phyloP scores from a whole-genome alignment of 768 basidiomycete species.

The Tylopilus rubrobrunneus region DNA sequence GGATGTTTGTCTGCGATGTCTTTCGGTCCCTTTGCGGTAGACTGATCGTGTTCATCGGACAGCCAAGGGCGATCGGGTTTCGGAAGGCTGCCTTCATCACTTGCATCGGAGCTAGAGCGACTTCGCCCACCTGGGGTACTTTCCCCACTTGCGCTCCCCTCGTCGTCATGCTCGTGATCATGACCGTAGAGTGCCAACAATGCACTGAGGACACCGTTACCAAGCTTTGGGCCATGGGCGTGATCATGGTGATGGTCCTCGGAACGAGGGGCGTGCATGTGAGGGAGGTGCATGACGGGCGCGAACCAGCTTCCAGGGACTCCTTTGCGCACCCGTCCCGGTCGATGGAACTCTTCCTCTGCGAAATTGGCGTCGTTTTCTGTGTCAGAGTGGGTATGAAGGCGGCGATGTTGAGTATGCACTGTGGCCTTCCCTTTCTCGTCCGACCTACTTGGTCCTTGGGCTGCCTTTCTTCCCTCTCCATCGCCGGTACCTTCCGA shows the following conservation, averaged over 20 bases:
- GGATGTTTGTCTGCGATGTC: not conserved
- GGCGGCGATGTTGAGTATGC: not conserved
- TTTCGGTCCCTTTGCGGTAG: conserved; percentile 1
- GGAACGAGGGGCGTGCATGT: conserved; percentile 1
- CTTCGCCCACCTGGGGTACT: conserved; percentile 20
- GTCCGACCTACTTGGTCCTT: not conserved
- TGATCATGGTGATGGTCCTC: conserved; percentile 4
- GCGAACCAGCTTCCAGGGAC: conserved; percentile 19
- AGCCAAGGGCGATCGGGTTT: conserved; percentile 23
- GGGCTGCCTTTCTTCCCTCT: not conserved
- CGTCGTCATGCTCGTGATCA: conserved; percentile 29
- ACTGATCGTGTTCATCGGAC: not conserved
- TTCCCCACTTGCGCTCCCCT: conserved; percentile 18
- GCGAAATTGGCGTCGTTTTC: conserved; percentile 8
- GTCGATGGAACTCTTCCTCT: conserved; percentile 1
- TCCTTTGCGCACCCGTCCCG: conserved; percentile 12
- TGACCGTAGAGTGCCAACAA: conserved; percentile 58
- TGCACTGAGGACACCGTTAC: conserved; percentile 60
- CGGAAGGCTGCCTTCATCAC: conserved; percentile 16
- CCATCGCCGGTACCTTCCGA: not conserved
- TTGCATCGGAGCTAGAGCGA: conserved; percentile 19
- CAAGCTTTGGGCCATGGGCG: conserved; percentile 18
- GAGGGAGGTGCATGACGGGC: conserved; percentile 3
- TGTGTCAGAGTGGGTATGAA: conserved; percentile 4
- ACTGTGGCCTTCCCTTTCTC: conserved; percentile 10